phyloP scores from a whole-genome alignment of 164 flowering plant species.

The Chimonanthus praecox region DNA sequence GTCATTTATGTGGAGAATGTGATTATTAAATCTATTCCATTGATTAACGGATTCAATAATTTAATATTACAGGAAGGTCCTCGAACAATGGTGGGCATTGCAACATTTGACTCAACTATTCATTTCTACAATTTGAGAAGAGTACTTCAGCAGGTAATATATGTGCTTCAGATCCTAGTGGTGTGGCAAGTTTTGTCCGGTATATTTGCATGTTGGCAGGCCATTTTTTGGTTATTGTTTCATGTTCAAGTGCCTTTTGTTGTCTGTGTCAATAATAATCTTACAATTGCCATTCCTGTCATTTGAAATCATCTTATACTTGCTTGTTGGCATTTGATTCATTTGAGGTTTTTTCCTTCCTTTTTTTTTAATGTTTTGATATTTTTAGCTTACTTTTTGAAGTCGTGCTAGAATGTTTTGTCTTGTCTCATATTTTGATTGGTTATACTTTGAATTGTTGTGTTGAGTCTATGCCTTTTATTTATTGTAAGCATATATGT shows the following conservation, averaged over 20 bases:
- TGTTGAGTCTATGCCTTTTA: neutral
- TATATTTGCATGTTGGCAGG: neutral
- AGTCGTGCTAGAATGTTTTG: neutral
- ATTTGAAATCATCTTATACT: neutral
- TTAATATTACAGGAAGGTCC: slow-evolving; percentile 78
- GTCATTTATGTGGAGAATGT: too few species aligned
- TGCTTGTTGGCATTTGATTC: neutral
- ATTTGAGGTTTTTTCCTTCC: neutral
- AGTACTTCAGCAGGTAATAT: slow-evolving; percentile 74
- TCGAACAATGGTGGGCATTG: slow-evolving; percentile 90
- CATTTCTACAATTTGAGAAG: slow-evolving; percentile 96
- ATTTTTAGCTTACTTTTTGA: neutral
- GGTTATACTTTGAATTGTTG: neutral
- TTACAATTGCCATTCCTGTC: neutral
- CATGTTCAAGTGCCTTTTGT: neutral
- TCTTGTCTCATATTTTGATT: too few species aligned
- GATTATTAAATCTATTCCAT: too few species aligned
- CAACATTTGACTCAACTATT: slow-evolving; percentile 93
- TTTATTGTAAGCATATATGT: neutral
- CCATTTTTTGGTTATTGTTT: neutral
- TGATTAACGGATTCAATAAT: slow-evolving; percentile 3
- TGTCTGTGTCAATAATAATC: neutral
- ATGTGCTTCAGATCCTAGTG: neutral
- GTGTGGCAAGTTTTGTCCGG: neutral
- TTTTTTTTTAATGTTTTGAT: too few species aligned